These are phyloP conservation scores for Citrus reticulata DNA, from an alignment of 345 rosid species.

Conservation along the genomic window DNA sequence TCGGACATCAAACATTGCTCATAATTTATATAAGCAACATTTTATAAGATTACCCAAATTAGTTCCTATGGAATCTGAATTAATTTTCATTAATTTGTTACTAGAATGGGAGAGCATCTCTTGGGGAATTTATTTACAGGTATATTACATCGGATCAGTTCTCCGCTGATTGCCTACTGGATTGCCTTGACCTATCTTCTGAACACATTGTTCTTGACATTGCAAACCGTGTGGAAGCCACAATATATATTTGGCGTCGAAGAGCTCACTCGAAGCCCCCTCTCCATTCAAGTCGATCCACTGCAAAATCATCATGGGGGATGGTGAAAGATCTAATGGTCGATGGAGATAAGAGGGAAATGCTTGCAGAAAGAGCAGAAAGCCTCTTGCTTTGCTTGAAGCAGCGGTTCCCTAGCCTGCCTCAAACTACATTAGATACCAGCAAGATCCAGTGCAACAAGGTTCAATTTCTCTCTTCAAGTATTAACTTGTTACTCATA, in stretches of 20 bases:
- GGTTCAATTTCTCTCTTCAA: conserved; percentile 33
- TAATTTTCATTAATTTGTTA: background rate
- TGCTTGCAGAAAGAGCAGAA: conserved; percentile 90
- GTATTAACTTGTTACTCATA: background rate
- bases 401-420: conserved; percentile 80
- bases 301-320: conserved; percentile 80
- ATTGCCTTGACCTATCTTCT: conserved; percentile 88
- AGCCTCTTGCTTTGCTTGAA: conserved; percentile 85
- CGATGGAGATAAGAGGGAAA: conserved; percentile 80
- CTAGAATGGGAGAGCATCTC: conserved; percentile 87
- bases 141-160: conserved; percentile 82
- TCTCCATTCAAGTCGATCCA: conserved; percentile 41
- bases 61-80: background rate
- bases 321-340: conserved; percentile 86
- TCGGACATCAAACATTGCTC: background rate
- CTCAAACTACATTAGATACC: conserved; percentile 82
- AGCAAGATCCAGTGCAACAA: conserved; percentile 95
- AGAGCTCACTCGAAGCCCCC: conserved; percentile 55
- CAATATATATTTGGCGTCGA: conserved; percentile 80
- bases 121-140: conserved; percentile 81
- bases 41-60: background rate
- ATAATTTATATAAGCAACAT: background rate
- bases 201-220: conserved; percentile 81
- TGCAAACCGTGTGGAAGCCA: conserved; percentile 88
- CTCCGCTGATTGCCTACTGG: conserved; percentile 78